Percentiles rank a stretch among this genome's conserved stretches.
These are phyloP conservation scores for Candida chauliodis DNA, from an alignment of 805 yeast genomes.

Conservation along the genomic window DNA sequence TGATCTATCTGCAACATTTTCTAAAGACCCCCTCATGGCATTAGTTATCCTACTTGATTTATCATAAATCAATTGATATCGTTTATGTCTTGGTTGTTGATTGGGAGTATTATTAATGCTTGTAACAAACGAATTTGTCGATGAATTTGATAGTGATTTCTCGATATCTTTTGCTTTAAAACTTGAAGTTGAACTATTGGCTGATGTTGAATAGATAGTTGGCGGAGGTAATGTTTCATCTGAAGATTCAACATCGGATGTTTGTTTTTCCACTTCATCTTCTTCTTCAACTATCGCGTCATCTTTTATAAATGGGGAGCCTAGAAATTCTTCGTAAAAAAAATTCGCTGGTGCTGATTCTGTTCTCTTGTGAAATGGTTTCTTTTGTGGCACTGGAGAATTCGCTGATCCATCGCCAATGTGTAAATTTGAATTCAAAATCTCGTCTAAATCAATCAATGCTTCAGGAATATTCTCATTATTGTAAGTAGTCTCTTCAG, in stretches of 20 bases:
- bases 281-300: conserved; percentile 10
- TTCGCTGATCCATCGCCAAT: conserved; percentile 16
- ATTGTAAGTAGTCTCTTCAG: conserved; percentile 9
- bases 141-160: conserved; percentile 30
- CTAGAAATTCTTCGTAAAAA: conserved; percentile 24
- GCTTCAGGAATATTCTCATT: conserved; percentile 29
- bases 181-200: conserved; percentile 33
- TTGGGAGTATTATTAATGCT: conserved; percentile 5
- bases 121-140: conserved; percentile 20
- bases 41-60: conserved; percentile 41
- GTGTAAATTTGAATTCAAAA: conserved; percentile 29
- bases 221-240: conserved; percentile 21
- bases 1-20: conserved; percentile 9
- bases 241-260: not conserved
- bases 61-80: conserved; percentile 46
- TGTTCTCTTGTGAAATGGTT: conserved; percentile 14
- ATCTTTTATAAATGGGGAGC: conserved; percentile 29
- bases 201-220: conserved; percentile 25
- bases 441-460: conserved; percentile 38
- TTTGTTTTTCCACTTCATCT: conserved; percentile 9
- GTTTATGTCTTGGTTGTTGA: conserved; percentile 22
- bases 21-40: conserved; percentile 34
- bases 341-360: conserved; percentile 19
- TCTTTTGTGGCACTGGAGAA: not conserved
- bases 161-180: conserved; percentile 23